A percentile compares a stretch with the other conserved stretches of the same genome.
These are phyloP conservation scores for Mercurialis annua DNA, from an alignment of 345 rosid species.

Conservation along the genomic window DNA sequence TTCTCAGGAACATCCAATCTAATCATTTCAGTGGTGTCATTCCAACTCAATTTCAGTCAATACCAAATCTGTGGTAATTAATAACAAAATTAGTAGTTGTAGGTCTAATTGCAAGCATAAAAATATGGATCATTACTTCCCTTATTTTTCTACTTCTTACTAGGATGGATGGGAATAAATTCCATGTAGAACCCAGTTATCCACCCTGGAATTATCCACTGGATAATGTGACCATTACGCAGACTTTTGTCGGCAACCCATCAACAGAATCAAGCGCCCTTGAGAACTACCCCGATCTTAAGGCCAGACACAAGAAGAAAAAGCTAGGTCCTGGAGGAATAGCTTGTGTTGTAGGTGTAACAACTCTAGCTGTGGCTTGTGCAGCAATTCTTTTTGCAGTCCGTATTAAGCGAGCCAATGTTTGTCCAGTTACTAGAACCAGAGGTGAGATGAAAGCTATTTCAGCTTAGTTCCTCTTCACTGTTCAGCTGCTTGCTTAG, in stretches of 20 bases:
- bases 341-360: constrained; percentile 56
- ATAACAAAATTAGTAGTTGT: constrained; percentile 12
- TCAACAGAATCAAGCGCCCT: constrained; percentile 69
- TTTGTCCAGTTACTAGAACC: constrained; percentile 41
- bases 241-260: constrained; percentile 59
- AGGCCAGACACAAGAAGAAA: constrained; percentile 40
- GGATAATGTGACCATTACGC: constrained; percentile 35
- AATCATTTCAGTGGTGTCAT: constrained; percentile 82
- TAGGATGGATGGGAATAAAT: constrained; percentile 84
- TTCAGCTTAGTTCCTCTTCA: background rate
- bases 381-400: constrained; percentile 48
- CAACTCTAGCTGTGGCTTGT: constrained; percentile 51
- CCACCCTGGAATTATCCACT: constrained; percentile 79
- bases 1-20: constrained; percentile 69
- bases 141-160: constrained; percentile 18
- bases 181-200: constrained; percentile 48
- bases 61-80: constrained; percentile 73
- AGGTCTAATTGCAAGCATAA: constrained; percentile 6
- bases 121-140: background rate
- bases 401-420: constrained; percentile 34
- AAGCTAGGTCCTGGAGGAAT: constrained; percentile 54
- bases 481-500: background rate
- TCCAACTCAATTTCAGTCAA: constrained; percentile 72
- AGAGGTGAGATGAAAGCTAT: constrained; percentile 40
- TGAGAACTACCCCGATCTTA: constrained; percentile 47